These are phyloP conservation scores for Baudoinia panamericana DNA, from an alignment of 495 filamentous ascomycete species.

Conservation along the genomic window DNA sequence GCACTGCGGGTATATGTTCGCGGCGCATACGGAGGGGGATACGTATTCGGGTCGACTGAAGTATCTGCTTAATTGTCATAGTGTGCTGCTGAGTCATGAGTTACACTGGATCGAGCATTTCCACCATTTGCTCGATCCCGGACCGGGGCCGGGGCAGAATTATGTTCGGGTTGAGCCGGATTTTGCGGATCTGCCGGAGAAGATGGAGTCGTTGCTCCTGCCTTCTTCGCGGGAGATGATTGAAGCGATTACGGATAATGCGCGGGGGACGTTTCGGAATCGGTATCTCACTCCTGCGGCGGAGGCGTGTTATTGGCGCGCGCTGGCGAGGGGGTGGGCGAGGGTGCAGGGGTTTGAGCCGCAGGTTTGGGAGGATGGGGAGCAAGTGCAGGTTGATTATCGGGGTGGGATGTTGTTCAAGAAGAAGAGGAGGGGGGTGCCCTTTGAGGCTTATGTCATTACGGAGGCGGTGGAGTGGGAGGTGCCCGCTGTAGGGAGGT, in stretches of 20 bases:
- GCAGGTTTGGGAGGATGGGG: constrained; percentile 1
- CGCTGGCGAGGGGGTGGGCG: constrained; percentile 20
- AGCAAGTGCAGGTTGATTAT: background rate
- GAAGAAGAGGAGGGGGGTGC: constrained; percentile 5
- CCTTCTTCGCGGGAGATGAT: constrained; percentile 6
- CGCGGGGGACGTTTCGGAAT: constrained; percentile 20
- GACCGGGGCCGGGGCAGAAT: constrained; percentile 21
- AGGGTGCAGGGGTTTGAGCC: constrained; percentile 12
- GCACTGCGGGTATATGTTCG: constrained; percentile 23
- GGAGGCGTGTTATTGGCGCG: constrained; percentile 26
- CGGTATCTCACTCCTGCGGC: constrained; percentile 26
- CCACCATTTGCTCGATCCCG: constrained; percentile 21
- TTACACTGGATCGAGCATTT: constrained; percentile 17
- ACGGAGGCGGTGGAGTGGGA: constrained; percentile 15
- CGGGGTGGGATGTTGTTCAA: background rate
- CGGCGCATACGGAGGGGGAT: constrained; percentile 24
- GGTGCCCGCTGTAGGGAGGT: too few species aligned
- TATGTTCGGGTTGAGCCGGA: constrained; percentile 22
- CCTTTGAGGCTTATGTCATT: constrained; percentile 16
- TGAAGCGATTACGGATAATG: constrained; percentile 20
- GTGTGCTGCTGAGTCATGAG: constrained; percentile 19
- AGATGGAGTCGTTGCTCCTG: constrained; percentile 16
- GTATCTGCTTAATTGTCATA: constrained; percentile 24
- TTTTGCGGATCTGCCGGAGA: constrained; percentile 19
- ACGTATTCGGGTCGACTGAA: constrained; percentile 23